Conservation (phyloP, 2,329 filamentous ascomycete species). For the Dactylonectria macrodidyma region DNA sequence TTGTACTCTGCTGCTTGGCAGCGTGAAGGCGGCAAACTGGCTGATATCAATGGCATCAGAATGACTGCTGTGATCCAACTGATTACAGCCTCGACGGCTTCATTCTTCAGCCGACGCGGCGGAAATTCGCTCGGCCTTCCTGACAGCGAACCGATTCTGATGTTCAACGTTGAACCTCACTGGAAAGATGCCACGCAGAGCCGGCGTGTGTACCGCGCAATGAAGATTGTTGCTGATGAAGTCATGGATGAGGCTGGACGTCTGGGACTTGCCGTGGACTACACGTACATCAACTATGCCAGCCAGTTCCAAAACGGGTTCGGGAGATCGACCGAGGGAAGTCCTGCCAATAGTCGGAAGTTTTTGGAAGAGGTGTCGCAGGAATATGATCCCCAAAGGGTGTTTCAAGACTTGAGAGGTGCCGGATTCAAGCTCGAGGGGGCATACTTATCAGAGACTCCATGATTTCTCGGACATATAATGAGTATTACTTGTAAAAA, state of each 20-base stretch:
- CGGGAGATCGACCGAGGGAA: neutral
- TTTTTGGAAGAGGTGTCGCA: neutral
- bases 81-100: neutral
- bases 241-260: slow-evolving; percentile 1
- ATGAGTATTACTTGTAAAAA: neutral
- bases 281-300: slow-evolving; percentile 10
- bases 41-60: neutral
- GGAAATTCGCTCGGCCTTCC: slow-evolving; percentile 2
- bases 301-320: neutral
- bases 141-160: neutral
- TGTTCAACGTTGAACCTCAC: slow-evolving; percentile 1
- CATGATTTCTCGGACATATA: neutral
- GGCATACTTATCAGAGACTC: neutral
- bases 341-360: neutral
- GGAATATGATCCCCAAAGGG: neutral
- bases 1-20: neutral
- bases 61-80: neutral
- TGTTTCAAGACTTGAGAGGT: slow-evolving; percentile 14
- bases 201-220: neutral
- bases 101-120: neutral
- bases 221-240: neutral
- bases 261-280: neutral
- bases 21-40: neutral
- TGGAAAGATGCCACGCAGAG: slow-evolving; percentile 4
- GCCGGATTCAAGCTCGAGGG: slow-evolving; percentile 12